These are phyloP conservation scores for Exophiala sp. DNA, from an alignment of 2,329 filamentous ascomycete species.

Conservation along the genomic window DNA sequence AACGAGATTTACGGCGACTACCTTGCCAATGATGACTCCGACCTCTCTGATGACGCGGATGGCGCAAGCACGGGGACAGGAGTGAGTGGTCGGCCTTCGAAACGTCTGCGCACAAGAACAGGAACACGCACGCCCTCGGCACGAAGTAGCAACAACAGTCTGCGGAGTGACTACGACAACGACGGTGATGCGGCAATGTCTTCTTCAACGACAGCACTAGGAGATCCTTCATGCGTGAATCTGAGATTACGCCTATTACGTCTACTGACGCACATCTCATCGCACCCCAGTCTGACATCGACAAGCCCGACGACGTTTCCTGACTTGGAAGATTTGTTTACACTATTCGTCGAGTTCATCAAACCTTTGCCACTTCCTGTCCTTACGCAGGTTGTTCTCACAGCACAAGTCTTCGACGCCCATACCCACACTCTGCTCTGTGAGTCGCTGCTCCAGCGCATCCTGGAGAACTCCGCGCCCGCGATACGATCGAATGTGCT, in stretches of 20 bases:
- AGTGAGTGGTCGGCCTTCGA: slow-evolving; percentile 11
- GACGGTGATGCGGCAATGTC: slow-evolving; percentile 6
- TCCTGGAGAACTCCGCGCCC: slow-evolving; percentile 45
- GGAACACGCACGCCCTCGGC: slow-evolving; percentile 30
- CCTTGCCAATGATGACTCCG: slow-evolving; percentile 36
- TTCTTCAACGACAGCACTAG: slow-evolving; percentile 29
- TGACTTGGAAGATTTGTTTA: slow-evolving; percentile 39
- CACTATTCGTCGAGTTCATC: slow-evolving; percentile 46
- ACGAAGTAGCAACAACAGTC: slow-evolving; percentile 21
- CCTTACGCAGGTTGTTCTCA: slow-evolving; percentile 46
- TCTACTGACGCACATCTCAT: slow-evolving; percentile 40
- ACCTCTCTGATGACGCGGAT: slow-evolving; percentile 31
- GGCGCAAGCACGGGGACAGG: slow-evolving; percentile 1
- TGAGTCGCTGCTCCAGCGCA: slow-evolving; percentile 51
- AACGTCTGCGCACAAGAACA: slow-evolving; percentile 6
- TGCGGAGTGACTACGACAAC: slow-evolving; percentile 16
- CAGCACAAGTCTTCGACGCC: slow-evolving; percentile 29
- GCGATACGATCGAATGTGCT: slow-evolving; percentile 36
- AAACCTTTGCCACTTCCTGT: slow-evolving; percentile 43
- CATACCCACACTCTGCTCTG: slow-evolving; percentile 47
- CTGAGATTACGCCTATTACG: slow-evolving; percentile 46
- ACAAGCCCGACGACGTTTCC: slow-evolving; percentile 33
- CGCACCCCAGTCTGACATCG: slow-evolving; percentile 30
- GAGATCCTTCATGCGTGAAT: slow-evolving; percentile 38
- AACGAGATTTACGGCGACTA: slow-evolving; percentile 47